phyloP scores from a whole-genome alignment of 768 basidiomycete genomes.

The Cubamyces sp. region DNA sequence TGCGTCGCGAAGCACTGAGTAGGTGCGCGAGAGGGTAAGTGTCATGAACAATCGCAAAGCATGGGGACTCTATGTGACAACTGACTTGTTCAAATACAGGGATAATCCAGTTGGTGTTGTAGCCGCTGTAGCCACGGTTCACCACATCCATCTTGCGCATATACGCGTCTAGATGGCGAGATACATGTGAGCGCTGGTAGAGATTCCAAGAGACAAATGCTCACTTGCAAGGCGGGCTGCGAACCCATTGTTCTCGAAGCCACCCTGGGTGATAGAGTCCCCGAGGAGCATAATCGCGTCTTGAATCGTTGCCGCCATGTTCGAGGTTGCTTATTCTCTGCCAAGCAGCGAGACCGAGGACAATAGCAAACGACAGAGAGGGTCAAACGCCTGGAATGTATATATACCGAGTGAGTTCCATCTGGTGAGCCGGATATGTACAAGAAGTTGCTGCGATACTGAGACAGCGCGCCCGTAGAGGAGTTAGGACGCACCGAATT shows the following conservation, averaged over 20 bases:
- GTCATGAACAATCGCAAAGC: not conserved
- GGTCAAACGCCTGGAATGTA: too few species aligned
- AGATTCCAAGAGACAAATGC: slow-evolving; percentile 30
- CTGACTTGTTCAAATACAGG: slow-evolving; percentile 77
- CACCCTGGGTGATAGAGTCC: slow-evolving; percentile 78
- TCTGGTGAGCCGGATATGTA: too few species aligned
- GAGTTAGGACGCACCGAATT: too few species aligned
- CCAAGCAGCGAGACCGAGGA: too few species aligned
- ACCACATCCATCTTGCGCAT: slow-evolving; percentile 81
- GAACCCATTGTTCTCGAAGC: slow-evolving; percentile 65
- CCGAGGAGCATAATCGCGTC: slow-evolving; percentile 78
- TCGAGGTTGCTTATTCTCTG: too few species aligned
- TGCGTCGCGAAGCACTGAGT: slow-evolving; percentile 61
- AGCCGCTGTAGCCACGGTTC: slow-evolving; percentile 84
- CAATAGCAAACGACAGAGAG: too few species aligned
- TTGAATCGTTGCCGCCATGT: slow-evolving; percentile 61
- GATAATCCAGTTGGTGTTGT: slow-evolving; percentile 86
- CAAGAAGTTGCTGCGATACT: too few species aligned
- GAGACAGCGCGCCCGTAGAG: too few species aligned
- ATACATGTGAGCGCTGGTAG: not conserved
- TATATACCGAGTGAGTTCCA: too few species aligned
- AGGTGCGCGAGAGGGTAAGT: not conserved
- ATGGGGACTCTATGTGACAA: not conserved
- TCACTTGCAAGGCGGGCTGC: slow-evolving; percentile 68
- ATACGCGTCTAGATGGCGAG: slow-evolving; percentile 62